A percentile compares a stretch with the other conserved stretches of the same genome.
Conservation (phyloP, 2,329 filamentous ascomycete genomes). For the Talaromyces pinophilus region DNA sequence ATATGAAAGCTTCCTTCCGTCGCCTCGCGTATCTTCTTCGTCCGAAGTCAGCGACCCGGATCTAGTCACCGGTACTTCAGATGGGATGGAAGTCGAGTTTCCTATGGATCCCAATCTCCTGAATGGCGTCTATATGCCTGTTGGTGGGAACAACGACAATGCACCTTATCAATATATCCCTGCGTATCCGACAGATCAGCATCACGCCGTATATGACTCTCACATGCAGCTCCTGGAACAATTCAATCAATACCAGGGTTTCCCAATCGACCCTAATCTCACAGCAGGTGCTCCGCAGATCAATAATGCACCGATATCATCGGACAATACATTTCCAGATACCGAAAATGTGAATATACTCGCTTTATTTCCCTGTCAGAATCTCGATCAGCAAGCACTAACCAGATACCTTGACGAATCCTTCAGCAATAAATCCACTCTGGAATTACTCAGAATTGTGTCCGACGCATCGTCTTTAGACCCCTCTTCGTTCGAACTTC, state of each 20-base stretch:
- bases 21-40: conserved; percentile 24
- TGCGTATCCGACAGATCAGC: conserved; percentile 18
- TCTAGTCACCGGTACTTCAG: conserved; percentile 11
- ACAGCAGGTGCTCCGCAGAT: conserved; percentile 10
- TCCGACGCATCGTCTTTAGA: not conserved
- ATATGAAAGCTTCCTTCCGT: conserved; percentile 24
- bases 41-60: conserved; percentile 24
- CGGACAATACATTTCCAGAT: not conserved
- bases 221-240: conserved; percentile 18
- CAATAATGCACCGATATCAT: not conserved
- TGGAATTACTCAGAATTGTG: not conserved
- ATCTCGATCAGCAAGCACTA: conserved; percentile 15
- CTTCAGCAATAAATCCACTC: conserved; percentile 6
- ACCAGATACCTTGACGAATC: conserved; percentile 13
- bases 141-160: not conserved
- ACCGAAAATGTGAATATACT: conserved; percentile 23
- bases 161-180: conserved; percentile 14
- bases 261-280: conserved; percentile 24
- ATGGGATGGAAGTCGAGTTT: conserved; percentile 19
- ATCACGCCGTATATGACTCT: conserved; percentile 14
- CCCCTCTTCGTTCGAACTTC: conserved; percentile 3
- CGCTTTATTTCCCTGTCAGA: conserved; percentile 20
- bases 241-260: conserved; percentile 19
- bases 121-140: conserved; percentile 14
- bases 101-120: conserved; percentile 20